Evolutionary conservation across 2,329 filamentous ascomycete species (phyloP).

Genomic region (Canariomyces notabilis): DNA sequence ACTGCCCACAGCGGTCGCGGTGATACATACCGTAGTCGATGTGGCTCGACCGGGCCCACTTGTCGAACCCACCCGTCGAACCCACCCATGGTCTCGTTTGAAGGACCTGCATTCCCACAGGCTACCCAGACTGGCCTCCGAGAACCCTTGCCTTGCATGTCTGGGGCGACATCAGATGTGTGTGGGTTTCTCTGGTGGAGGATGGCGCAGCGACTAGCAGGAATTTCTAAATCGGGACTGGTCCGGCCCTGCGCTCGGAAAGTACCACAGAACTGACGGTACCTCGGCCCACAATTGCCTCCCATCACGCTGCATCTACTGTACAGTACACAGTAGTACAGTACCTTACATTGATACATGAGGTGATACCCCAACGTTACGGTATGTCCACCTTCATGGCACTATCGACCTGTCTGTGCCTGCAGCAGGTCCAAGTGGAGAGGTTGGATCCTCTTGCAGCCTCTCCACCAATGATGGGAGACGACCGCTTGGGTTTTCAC

Average conservation of each 20-base stretch:
- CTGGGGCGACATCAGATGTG: conserved; percentile 42
- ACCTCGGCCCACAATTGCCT: conserved; percentile 15
- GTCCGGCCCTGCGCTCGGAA: conserved; percentile 22
- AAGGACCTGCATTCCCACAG: conserved; percentile 20
- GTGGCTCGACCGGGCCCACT: no score
- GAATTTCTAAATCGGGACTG: conserved; percentile 37
- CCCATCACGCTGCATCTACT: neutral
- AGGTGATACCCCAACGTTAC: no score
- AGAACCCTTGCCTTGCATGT: conserved; percentile 34
- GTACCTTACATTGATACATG: no score
- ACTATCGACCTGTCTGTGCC: neutral
- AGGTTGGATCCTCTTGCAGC: neutral
- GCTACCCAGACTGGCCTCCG: conserved; percentile 14
- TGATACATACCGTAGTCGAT: no score
- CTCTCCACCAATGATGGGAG: neutral
- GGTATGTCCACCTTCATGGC: neutral
- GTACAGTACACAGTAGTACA: no score
- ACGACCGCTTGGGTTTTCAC: no score
- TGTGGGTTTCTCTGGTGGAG: conserved; percentile 28
- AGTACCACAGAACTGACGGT: conserved; percentile 25
- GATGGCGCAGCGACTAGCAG: conserved; percentile 34
- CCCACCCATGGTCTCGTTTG: no score
- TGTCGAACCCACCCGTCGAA: no score
- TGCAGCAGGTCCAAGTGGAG: neutral
- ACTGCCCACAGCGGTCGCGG: no score